A percentile compares a stretch with the other conserved stretches of the same genome.
phyloP scores from a whole-genome alignment of 2,329 filamentous ascomycete species.

The Lachnellula cervina region DNA sequence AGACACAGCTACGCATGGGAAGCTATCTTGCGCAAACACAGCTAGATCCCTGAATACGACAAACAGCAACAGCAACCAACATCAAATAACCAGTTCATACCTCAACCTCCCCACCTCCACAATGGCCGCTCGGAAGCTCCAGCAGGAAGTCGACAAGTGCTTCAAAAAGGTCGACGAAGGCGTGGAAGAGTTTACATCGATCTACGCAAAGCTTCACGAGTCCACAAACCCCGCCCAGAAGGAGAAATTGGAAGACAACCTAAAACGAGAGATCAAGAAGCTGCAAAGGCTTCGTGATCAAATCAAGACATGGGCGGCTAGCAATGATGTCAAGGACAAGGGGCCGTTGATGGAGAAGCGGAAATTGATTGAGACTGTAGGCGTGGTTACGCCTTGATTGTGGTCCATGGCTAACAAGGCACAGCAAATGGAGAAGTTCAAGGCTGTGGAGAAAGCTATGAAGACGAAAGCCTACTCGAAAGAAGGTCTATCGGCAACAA shows the following conservation, averaged over 20 bases:
- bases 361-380: constrained; percentile 95
- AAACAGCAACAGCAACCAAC: constrained; percentile 20
- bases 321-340: constrained; percentile 99
- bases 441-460: constrained; percentile 99
- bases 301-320: constrained; percentile 98
- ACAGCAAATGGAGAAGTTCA: constrained; percentile 99
- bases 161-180: constrained; percentile 98
- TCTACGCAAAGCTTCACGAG: constrained; percentile 96
- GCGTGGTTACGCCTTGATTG: constrained; percentile 10
- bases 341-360: constrained; percentile 88
- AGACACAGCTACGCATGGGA: constrained; percentile 23
- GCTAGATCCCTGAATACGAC: constrained; percentile 26
- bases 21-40: constrained; percentile 19
- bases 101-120: constrained; percentile 32
- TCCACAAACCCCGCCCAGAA: constrained; percentile 92
- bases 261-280: constrained; percentile 99
- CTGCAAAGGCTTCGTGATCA: constrained; percentile 94
- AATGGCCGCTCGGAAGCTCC: constrained; percentile 94
- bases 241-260: constrained; percentile 94
- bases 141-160: constrained; percentile 98
- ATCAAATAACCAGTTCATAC: constrained; percentile 12
- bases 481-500: constrained; percentile 86
- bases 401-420: constrained; percentile 29
- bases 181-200: constrained; percentile 83
- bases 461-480: constrained; percentile 99